These are phyloP conservation scores for Cytospora piceicola DNA, from an alignment of 2,329 filamentous ascomycete genomes.

Conservation along the genomic window DNA sequence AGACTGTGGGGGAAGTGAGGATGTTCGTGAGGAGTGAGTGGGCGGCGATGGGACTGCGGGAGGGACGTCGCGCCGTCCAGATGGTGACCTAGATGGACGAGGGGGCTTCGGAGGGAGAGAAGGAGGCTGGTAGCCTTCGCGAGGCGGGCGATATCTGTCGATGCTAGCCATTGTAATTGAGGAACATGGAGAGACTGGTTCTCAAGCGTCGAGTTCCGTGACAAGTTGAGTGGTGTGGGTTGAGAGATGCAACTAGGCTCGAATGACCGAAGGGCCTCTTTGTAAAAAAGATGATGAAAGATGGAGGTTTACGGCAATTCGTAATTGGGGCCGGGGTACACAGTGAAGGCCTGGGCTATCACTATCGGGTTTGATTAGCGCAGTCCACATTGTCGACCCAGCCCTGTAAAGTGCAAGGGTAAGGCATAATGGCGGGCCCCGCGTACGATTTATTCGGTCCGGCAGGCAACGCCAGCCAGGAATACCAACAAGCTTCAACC, in stretches of 20 bases:
- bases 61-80: constrained; percentile 58
- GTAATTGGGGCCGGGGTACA: background rate
- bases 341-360: constrained; percentile 21
- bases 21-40: constrained; percentile 57
- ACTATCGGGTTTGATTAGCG: constrained; percentile 16
- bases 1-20: constrained; percentile 55
- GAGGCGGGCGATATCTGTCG: constrained; percentile 60
- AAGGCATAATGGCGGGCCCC: constrained; percentile 4
- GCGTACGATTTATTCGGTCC: background rate
- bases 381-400: background rate
- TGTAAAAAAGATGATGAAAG: constrained; percentile 17
- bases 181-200: constrained; percentile 29
- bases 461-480: constrained; percentile 4
- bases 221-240: background rate
- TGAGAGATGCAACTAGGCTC: background rate
- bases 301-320: constrained; percentile 3
- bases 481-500: constrained; percentile 3
- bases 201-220: constrained; percentile 5
- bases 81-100: constrained; percentile 54
- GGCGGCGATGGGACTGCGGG: constrained; percentile 66
- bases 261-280: background rate
- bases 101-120: constrained; percentile 46
- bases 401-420: background rate
- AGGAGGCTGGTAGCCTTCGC: constrained; percentile 62
- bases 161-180: constrained; percentile 58